Base-by-base conservation (phyloP, 768 basidiomycete genomes). In the Albatrellus ellisii region DNA sequence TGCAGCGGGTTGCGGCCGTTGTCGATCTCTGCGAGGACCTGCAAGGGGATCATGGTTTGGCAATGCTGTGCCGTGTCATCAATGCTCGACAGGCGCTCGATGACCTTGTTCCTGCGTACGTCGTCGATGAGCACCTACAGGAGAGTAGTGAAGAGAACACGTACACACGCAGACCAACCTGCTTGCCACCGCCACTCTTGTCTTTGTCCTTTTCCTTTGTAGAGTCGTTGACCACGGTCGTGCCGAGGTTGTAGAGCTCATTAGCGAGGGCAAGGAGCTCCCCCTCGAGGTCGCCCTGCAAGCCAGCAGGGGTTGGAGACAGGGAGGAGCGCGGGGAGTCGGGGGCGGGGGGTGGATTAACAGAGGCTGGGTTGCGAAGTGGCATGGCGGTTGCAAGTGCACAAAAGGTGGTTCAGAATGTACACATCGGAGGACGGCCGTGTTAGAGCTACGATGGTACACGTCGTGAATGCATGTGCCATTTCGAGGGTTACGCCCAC, bases 141-240 rank as follows among this genome's bases (percentile, higher is more conserved):
- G 20, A 8, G 42, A 24, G 22, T 17, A 28, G 9, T 33, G n/a
- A 41, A 32, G 42, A 36, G 24, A 20, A 31, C 14, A 61, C 73
- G 46, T 62, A 85, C 83, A 80, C 83, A 54, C 81, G 66, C 39
- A 70, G 58, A n/a, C 82, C 85, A 22, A 86, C 83, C 50, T 77
- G 81, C 56, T 87, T 88, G 1, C 72, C 76, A 4, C 53, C 53
- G 26, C 69, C 77, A n/a, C n/a, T n/a, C n/a, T n/a, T n/a, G 10
- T 73, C 70, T 44, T 76, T 79, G 50, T 82, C 80, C 38, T 75
- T 72, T 51, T 85, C 84, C 59, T 83, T 86, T 11, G 81, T 82
- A 3, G 80, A 75, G 56, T 88, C 85, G 36, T 79, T 82, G 53
- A 87, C 77, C 17, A 86, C 83, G 0, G 85, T 86, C 4, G 83